Base-by-base conservation (phyloP, 345 rosid species). In the Syzygium grande region DNA sequence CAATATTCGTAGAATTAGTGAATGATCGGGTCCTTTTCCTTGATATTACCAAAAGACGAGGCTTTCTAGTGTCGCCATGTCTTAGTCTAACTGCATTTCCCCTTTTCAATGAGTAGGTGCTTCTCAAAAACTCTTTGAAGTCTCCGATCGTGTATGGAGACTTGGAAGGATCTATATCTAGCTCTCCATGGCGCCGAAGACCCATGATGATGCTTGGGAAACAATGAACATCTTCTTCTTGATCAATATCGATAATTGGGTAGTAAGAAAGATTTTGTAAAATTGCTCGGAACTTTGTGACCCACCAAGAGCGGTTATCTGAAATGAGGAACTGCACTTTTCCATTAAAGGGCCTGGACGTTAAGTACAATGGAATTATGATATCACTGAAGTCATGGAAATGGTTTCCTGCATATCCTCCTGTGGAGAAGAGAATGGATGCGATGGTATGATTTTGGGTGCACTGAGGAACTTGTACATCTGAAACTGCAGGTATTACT, bases 331-430 rank as follows among this genome's bases (percentile, higher is more conserved):
- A 87, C 86, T 89, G 89, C 22, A 90, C 91, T 30, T 86, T 84
- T 7, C 92, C 55, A 41, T 89, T 54, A 54, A 89, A 92, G 14
- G 84, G 58, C 25, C 58, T 68, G 2, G 93, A 84, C 16, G 90
- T 88, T 46, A 85, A 22, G 80, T 52, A 92, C 22, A 89, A 58
- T 14, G 93, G 92, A 49, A 92, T 11, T 52, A 92, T 22, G 49
- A 90, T 59, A 84, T 92, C 92, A 34, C 86, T 88, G 87, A 92
- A 89, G 53, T 87, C 91, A 23, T 89, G 92, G 61, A 90, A 92
- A 85, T 89, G 86, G 88, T 92, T 92, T 21, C 90, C 91, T 6
- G 87, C 58, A 85, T 87, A 90, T 46, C 90, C 92, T 55, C 90
- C 92, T 6, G 65, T 21, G 5, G 92, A 92, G 88, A 92, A 89